These are phyloP conservation scores for Saccharomyces hybrid DNA, from an alignment of 1,139 yeast genomes.

Conservation along the genomic window DNA sequence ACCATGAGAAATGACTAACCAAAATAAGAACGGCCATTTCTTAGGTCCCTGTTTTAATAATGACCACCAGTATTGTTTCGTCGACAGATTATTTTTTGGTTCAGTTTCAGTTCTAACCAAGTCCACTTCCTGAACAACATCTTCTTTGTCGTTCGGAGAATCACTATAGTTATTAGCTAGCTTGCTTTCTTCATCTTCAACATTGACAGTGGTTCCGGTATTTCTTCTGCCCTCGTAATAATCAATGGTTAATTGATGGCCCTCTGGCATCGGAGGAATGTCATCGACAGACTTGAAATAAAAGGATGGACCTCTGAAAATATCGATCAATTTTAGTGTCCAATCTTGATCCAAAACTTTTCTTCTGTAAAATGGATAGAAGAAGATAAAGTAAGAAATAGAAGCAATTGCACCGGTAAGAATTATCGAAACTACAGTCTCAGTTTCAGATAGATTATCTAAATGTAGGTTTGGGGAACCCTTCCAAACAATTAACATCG, in stretches of 20 bases:
- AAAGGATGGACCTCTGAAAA: conserved; percentile 50
- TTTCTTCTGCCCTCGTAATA: conserved; percentile 57
- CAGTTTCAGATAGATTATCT: conserved; percentile 43
- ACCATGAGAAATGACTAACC: conserved; percentile 52
- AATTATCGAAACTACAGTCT: conserved; percentile 49
- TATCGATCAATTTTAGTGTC: conserved; percentile 55
- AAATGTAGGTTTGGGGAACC: conserved; percentile 63
- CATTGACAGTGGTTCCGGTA: conserved; percentile 18
- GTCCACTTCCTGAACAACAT: background rate
- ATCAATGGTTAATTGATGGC: conserved; percentile 49
- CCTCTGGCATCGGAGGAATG: conserved; percentile 62
- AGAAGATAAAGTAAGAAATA: conserved; percentile 44
- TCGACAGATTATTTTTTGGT: conserved; percentile 29
- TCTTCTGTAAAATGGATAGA: conserved; percentile 58
- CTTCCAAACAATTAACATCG: conserved; percentile 59
- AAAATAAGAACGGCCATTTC: conserved; percentile 46
- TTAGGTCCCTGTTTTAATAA: conserved; percentile 41
- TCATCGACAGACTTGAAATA: conserved; percentile 49
- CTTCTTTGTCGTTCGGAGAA: conserved; percentile 4
- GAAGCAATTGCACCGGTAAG: conserved; percentile 58
- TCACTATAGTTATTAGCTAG: conserved; percentile 10
- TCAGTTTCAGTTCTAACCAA: conserved; percentile 12
- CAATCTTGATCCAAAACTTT: conserved; percentile 57
- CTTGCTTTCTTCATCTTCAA: conserved; percentile 21
- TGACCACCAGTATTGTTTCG: conserved; percentile 40